phyloP scores from a whole-genome alignment of 306 rosid species.

The Prunus armeniaca region DNA sequence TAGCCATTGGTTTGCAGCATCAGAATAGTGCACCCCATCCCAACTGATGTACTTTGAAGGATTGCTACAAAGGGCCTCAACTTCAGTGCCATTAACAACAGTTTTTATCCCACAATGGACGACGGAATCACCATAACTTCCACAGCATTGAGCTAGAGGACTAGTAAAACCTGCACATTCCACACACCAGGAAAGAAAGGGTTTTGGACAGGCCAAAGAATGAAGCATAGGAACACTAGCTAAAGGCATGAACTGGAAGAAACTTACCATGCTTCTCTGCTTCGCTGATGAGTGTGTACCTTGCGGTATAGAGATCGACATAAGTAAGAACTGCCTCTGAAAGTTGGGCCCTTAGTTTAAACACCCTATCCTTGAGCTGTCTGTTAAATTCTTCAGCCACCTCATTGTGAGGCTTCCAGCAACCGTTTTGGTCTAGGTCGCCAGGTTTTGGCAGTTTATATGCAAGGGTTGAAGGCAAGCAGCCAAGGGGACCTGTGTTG shows the following conservation, averaged over 20 bases:
- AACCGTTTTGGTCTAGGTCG: constrained; percentile 16
- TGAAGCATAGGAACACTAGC: not conserved
- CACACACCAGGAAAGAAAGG: not conserved
- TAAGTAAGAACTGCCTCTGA: constrained; percentile 10
- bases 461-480: constrained; percentile 19
- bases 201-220: not conserved
- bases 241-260: not conserved
- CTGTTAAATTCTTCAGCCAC: constrained; percentile 27
- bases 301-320: constrained; percentile 23
- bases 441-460: not conserved
- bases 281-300: constrained; percentile 19
- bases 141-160: constrained; percentile 29
- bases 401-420: constrained; percentile 21
- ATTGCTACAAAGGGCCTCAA: constrained; percentile 24
- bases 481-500: constrained; percentile 31
- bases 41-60: constrained; percentile 24
- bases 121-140: not conserved
- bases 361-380: constrained; percentile 26
- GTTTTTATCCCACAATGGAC: constrained; percentile 15
- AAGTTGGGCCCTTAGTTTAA: constrained; percentile 12
- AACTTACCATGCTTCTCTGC: constrained; percentile 29
- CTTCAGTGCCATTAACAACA: constrained; percentile 21
- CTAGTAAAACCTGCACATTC: constrained; percentile 24
- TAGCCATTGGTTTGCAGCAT: constrained; percentile 29
- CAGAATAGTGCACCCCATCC: constrained; percentile 29